phyloP scores from a whole-genome alignment of 345 rosid species.

The Fremontodendron californicum region DNA sequence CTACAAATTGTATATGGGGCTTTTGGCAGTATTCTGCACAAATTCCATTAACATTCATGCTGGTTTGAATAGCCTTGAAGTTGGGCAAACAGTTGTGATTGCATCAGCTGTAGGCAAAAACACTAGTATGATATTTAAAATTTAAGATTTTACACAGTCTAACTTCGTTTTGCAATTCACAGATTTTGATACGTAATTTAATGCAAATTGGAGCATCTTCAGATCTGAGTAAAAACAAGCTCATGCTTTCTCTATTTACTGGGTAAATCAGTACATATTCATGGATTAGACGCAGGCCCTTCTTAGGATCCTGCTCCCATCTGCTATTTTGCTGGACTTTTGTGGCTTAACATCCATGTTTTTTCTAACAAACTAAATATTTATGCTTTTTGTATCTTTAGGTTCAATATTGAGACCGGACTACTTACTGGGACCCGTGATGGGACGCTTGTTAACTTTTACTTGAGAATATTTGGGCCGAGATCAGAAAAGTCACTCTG shows the following conservation, averaged over 20 bases:
- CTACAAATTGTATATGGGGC: constrained; percentile 89
- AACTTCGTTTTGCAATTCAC: constrained; percentile 34
- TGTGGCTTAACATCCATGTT: background rate
- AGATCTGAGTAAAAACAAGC: constrained; percentile 80
- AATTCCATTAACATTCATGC: constrained; percentile 98
- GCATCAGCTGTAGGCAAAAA: constrained; percentile 78
- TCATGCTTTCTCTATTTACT: constrained; percentile 96
- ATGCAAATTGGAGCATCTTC: constrained; percentile 93
- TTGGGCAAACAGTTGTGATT: constrained; percentile 93
- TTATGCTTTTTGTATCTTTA: constrained; percentile 17
- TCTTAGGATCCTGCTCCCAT: background rate
- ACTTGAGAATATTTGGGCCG: constrained; percentile 69
- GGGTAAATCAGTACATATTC: constrained; percentile 35
- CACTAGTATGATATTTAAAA: constrained; percentile 13
- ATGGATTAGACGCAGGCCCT: background rate
- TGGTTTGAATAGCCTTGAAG: constrained; percentile 97
- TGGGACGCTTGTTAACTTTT: constrained; percentile 84
- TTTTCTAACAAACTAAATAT: background rate
- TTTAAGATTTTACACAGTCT: constrained; percentile 17
- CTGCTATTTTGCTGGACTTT: background rate
- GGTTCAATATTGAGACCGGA: constrained; percentile 88
- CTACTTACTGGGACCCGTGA: constrained; percentile 86
- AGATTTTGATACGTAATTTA: constrained; percentile 85
- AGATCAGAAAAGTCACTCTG: constrained; percentile 84
- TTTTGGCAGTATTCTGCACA: constrained; percentile 91